Conservation (phyloP, 805 yeast species). For the Grigorovia humatica region DNA sequence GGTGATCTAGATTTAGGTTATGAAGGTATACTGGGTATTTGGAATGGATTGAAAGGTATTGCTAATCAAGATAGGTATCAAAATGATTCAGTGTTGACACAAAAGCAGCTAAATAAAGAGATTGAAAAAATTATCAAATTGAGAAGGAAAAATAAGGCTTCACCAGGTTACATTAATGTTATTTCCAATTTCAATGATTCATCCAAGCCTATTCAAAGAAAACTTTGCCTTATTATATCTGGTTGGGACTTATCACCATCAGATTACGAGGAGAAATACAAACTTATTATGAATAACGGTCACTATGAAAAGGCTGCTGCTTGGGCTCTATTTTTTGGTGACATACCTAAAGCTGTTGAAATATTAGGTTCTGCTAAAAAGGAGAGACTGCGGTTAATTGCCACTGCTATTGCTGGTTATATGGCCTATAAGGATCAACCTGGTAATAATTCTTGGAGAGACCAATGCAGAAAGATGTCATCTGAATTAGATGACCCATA, state of each 20-base stretch:
- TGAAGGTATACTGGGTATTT: conserved; percentile 80
- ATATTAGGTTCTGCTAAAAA: conserved; percentile 67
- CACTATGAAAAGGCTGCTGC: conserved; percentile 88
- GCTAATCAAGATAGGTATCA: conserved; percentile 40
- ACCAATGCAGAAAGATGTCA: conserved; percentile 80
- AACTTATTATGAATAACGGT: conserved; percentile 44
- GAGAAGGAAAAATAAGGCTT: conserved; percentile 24
- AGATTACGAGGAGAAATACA: conserved; percentile 63
- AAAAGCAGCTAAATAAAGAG: conserved; percentile 26
- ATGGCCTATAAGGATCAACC: conserved; percentile 32
- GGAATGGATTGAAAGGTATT: conserved; percentile 63
- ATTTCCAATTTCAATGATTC: conserved; percentile 18
- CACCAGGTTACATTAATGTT: conserved; percentile 14
- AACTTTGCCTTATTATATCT: conserved; percentile 68
- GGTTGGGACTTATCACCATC: conserved; percentile 81
- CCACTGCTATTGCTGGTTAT: conserved; percentile 91
- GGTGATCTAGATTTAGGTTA: conserved; percentile 71
- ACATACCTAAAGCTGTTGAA: conserved; percentile 68
- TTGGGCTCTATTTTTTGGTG: conserved; percentile 93
- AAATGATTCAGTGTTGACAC: conserved; percentile 20
- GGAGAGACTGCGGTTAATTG: conserved; percentile 65
- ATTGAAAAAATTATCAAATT: conserved; percentile 33
- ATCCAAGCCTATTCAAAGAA: conserved; percentile 49
- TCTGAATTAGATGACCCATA: conserved; percentile 86
- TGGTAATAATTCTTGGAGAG: conserved; percentile 78